Conservation (phyloP, 805 yeast species). For the Spathaspora arborariae region DNA sequence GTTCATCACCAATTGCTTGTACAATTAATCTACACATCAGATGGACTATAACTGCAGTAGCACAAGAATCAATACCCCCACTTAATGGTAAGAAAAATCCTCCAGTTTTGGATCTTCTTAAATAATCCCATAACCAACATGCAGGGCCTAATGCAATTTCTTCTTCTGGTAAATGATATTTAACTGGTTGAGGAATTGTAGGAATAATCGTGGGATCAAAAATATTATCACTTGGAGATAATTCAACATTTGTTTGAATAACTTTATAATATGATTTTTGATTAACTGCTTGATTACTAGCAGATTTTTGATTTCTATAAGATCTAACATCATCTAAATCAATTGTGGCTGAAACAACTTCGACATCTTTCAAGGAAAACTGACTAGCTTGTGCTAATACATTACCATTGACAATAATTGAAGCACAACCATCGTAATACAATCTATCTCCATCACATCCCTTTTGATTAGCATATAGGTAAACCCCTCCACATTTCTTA, state of each 20-base stretch:
- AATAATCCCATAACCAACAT: conserved; percentile 98
- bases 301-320: conserved; percentile 72
- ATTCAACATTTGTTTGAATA: conserved; percentile 58
- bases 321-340: conserved; percentile 88
- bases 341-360: conserved; percentile 92
- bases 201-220: conserved; percentile 66
- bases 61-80: conserved; percentile 98
- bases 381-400: conserved; percentile 93
- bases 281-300: conserved; percentile 65
- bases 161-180: conserved; percentile 83
- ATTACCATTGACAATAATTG: conserved; percentile 87
- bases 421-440: conserved; percentile 96
- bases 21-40: conserved; percentile 90
- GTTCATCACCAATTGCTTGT: conserved; percentile 55
- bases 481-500: conserved; percentile 93
- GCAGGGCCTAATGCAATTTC: conserved; percentile 99
- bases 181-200: conserved; percentile 44
- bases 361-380: conserved; percentile 86
- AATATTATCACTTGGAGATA: conserved; percentile 55
- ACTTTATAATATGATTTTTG: conserved; percentile 47
- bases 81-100: conserved; percentile 92
- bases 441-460: conserved; percentile 98
- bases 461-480: conserved; percentile 88
- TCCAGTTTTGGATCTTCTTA: conserved; percentile 83
- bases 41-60: conserved; percentile 90